phyloP scores from a whole-genome alignment of 225 moss, liverwort and hornwort genomes.

The Antitrichia curtipendula region DNA sequence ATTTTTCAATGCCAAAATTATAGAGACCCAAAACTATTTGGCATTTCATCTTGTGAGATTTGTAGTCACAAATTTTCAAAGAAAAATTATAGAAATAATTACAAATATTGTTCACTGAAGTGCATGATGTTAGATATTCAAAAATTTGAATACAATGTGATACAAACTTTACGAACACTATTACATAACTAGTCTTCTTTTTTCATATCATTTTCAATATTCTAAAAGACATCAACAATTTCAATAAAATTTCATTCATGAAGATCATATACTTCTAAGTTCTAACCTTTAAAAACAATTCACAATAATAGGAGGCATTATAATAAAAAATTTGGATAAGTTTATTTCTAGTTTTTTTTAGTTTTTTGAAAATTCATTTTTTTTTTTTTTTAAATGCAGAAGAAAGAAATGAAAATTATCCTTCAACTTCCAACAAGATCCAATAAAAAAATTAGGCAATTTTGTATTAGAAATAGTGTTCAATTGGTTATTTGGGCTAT shows the following conservation, averaged over 20 bases:
- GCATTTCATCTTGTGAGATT: background rate
- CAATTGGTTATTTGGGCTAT: background rate
- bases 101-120: background rate
- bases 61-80: background rate
- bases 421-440: background rate
- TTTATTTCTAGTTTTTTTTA: background rate
- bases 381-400: background rate
- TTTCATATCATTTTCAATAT: background rate
- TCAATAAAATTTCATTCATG: background rate
- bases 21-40: background rate
- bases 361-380: background rate
- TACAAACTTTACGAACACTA: background rate
- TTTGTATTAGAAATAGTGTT: background rate
- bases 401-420: background rate
- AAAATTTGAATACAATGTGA: background rate
- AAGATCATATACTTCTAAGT: background rate
- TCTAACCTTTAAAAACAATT: background rate
- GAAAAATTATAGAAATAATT: background rate
- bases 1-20: background rate
- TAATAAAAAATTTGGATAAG: too few relatives aligned
- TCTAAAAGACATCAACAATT: background rate
- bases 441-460: background rate
- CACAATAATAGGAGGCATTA: too few relatives aligned
- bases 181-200: rapidly evolving
- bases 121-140: background rate